A percentile compares a stretch with the other conserved stretches of the same genome.
phyloP scores from a whole-genome alignment of 176 grass and related monocot species.

The Eleusine indica region DNA sequence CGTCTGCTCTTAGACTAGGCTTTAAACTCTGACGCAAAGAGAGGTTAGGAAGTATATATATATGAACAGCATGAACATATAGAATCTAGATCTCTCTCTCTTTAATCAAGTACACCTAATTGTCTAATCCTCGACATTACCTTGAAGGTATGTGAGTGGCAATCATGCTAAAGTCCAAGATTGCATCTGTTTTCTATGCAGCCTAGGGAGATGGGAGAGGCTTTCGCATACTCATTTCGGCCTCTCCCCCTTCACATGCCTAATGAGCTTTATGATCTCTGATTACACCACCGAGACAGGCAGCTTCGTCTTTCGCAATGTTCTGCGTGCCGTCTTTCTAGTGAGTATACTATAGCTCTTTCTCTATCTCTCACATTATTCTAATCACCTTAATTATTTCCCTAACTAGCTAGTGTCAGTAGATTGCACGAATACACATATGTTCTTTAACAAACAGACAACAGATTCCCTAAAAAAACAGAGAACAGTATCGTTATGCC shows the following conservation, averaged over 20 bases:
- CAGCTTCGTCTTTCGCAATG: slow-evolving; percentile 53
- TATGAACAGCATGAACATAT: slow-evolving; percentile 46
- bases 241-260: slow-evolving; percentile 50
- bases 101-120: slow-evolving; percentile 59
- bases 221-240: slow-evolving; percentile 35
- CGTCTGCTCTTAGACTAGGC: neutral
- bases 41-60: slow-evolving; percentile 3
- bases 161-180: slow-evolving; percentile 65
- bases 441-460: slow-evolving; percentile 43
- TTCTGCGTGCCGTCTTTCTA: slow-evolving; percentile 40
- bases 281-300: slow-evolving; percentile 30
- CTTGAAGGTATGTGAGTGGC: slow-evolving; percentile 46
- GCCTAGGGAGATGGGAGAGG: slow-evolving; percentile 47
- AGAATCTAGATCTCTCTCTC: slow-evolving; percentile 53
- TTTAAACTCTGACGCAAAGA: slow-evolving; percentile 44
- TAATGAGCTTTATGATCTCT: slow-evolving; percentile 40
- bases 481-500: slow-evolving; percentile 38
- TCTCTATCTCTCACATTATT: slow-evolving; percentile 17
- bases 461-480: neutral
- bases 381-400: slow-evolving; percentile 39
- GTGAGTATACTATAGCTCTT: slow-evolving; percentile 10
- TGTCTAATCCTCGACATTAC: slow-evolving; percentile 47
- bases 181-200: slow-evolving; percentile 55
- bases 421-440: slow-evolving; percentile 52
- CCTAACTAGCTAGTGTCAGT: slow-evolving; percentile 40